A percentile compares a stretch with the other conserved stretches of the same genome.
phyloP scores from a whole-genome alignment of 805 yeast species.

The Starmerella vaccinii region DNA sequence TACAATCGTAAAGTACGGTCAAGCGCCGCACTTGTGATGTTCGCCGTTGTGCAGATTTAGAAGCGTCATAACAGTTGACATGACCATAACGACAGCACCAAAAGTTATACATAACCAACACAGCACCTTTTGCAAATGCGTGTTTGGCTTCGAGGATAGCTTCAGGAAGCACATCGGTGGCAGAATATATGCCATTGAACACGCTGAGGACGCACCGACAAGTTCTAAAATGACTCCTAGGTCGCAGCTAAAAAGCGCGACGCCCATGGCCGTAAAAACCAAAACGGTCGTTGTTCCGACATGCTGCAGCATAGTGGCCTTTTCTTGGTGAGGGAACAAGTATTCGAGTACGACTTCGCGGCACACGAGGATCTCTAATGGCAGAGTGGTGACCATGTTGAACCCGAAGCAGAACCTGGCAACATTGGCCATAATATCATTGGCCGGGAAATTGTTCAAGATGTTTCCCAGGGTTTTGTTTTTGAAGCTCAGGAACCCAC shows the following conservation, averaged over 20 bases:
- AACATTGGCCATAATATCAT: conserved; percentile 64
- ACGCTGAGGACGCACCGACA: conserved; percentile 89
- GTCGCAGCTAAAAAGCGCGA: conserved; percentile 72
- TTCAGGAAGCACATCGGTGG: conserved; percentile 78
- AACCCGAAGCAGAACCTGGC: conserved; percentile 87
- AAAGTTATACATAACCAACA: conserved; percentile 53
- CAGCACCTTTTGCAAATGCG: conserved; percentile 40
- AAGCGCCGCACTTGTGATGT: conserved; percentile 14
- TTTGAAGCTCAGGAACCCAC: conserved; percentile 68
- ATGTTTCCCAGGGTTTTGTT: conserved; percentile 76
- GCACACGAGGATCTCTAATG: conserved; percentile 81
- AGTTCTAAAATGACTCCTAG: conserved; percentile 81
- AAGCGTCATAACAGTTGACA: conserved; percentile 71
- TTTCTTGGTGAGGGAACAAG: conserved; percentile 30
- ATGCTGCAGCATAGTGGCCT: conserved; percentile 36
- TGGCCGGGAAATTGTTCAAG: conserved; percentile 71
- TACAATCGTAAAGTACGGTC: not conserved
- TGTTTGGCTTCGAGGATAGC: conserved; percentile 38
- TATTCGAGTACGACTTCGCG: conserved; percentile 75
- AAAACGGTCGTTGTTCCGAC: conserved; percentile 52
- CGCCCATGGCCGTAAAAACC: conserved; percentile 59
- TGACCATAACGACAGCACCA: conserved; percentile 66
- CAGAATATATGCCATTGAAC: conserved; percentile 79
- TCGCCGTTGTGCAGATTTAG: conserved; percentile 36
- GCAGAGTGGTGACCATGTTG: conserved; percentile 86